Base-by-base conservation (phyloP, 768 basidiomycete species). In the Leccinum fibrillosum region DNA sequence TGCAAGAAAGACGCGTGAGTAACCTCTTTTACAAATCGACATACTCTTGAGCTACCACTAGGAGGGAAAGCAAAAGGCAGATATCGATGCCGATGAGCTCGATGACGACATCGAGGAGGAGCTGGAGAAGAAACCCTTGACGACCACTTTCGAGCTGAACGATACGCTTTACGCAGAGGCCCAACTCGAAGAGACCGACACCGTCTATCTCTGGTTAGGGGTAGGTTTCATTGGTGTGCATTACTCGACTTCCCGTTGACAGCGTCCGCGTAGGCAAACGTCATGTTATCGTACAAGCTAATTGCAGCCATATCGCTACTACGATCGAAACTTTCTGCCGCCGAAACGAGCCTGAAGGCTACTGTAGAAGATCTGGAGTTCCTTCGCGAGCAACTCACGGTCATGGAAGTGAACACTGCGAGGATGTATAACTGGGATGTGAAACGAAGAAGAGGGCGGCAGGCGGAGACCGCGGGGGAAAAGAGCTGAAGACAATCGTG, bases 351-450 rank as follows among this genome's bases (percentile, higher is more conserved):
- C 56, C 74, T 96, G 52, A 67, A 77, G 26, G 86, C 86, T 68
- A 85, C 88, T 0, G 77, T 88, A 45, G 92, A 95, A 66, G 97
- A 98, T 70, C 78, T 97, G 21, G 94, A 94, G 69, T 99, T 92
- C 70, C 74, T 98, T 58, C 79, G 93, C 53, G 97, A 98, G 69
- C 97, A 99, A 72, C 80, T 94, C 53, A 98, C 97, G 5, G 84
- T 97, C 10, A 97, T 98, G 91, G 95, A 99, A 69, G 86, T 86
- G 39, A 98, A 98, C 69, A 94, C 92, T 12, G 96, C 96, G 5
- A 80, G 96, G 37, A 88, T 96, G 53, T 98, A 96, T 70, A 99
- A 98, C 69, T 95, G 90, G 89, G 94, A 96, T 69, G 93, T 96
- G 28, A 92, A 92, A 70, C 75, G 87, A 63, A 78, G 93, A 70